Percentiles rank a stretch among this genome's conserved stretches.
Evolutionary conservation across 202 grass and related monocot genomes (phyloP).

Genomic region (Digitaria exilis): DNA sequence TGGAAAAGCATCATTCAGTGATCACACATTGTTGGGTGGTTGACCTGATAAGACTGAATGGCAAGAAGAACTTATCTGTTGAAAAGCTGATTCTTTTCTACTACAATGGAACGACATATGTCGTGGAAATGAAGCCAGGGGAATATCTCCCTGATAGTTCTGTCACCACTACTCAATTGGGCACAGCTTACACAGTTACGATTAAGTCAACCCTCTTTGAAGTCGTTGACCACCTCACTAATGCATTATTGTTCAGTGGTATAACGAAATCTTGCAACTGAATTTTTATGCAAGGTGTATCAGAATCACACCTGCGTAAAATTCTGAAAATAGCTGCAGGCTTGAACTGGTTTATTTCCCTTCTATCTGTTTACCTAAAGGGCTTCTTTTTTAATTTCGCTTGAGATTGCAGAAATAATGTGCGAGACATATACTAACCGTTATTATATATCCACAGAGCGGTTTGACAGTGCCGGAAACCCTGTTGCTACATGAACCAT

Average conservation of each 20-base stretch:
- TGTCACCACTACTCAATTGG: not conserved
- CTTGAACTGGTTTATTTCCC: not conserved
- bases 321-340: not conserved
- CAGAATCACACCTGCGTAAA: not conserved
- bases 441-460: not conserved
- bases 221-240: not conserved
- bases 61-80: not conserved
- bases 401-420: not conserved
- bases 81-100: slow-evolving; percentile 13
- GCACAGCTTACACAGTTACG: not conserved
- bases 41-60: not conserved
- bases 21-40: not conserved
- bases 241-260: not conserved
- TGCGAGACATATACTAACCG: not conserved
- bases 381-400: too few species aligned
- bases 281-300: not conserved
- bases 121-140: not conserved
- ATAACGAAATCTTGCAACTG: slow-evolving; percentile 1
- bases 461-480: slow-evolving; percentile 30
- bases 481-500: slow-evolving; percentile 52
- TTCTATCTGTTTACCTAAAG: not conserved
- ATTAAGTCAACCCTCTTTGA: not conserved
- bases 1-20: not conserved
- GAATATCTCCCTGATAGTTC: not conserved
- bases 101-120: not conserved